Percentiles rank a stretch among this genome's conserved stretches.
phyloP scores from a whole-genome alignment of 257 asterid species.

The Solanum tarijense region DNA sequence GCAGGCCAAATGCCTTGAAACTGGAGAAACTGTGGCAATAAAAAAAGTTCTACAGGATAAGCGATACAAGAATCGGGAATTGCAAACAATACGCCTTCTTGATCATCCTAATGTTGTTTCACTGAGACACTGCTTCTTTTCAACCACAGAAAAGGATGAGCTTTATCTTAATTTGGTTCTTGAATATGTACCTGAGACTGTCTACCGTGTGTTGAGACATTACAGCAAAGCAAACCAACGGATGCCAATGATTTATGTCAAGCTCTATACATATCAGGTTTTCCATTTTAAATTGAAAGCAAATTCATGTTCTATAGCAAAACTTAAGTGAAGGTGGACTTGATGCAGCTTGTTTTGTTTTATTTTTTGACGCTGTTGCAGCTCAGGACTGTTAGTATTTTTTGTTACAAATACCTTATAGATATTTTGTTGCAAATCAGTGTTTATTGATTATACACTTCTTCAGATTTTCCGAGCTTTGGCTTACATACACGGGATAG shows the following conservation, averaged over 20 bases:
- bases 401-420: not conserved
- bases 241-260: slow-evolving; percentile 17
- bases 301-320: not conserved
- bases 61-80: slow-evolving; percentile 21
- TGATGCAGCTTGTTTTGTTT: not conserved
- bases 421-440: not conserved
- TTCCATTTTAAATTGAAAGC: not conserved
- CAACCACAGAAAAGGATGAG: slow-evolving; percentile 16
- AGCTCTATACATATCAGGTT: slow-evolving; percentile 20
- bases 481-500: slow-evolving; percentile 48
- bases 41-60: slow-evolving; percentile 22
- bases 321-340: not conserved
- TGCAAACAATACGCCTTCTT: slow-evolving; percentile 14
- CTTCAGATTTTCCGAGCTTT: slow-evolving; percentile 56
- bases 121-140: slow-evolving; percentile 15
- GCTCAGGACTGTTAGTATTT: not conserved
- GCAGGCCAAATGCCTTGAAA: slow-evolving; percentile 22
- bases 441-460: not conserved
- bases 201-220: slow-evolving; percentile 10
- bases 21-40: slow-evolving; percentile 19
- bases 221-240: slow-evolving; percentile 14
- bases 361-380: not conserved
- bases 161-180: slow-evolving; percentile 18
- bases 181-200: slow-evolving; percentile 22
- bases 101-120: slow-evolving; percentile 22